These are phyloP conservation scores for Kregervanrija delftensis DNA, from an alignment of 805 yeast genomes.

Conservation along the genomic window DNA sequence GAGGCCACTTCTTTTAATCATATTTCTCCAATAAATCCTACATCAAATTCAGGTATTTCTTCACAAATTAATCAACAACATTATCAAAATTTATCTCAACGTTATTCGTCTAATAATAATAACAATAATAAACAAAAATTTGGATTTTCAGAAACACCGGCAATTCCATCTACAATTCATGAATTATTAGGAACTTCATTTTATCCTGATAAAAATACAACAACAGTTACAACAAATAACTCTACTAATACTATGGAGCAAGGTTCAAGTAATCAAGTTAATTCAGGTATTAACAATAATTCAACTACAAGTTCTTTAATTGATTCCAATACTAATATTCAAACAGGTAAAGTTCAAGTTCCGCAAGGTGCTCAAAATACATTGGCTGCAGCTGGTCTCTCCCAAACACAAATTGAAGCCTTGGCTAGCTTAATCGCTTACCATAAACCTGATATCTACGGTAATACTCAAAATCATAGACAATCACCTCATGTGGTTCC, in stretches of 20 bases:
- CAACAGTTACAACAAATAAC: conserved; percentile 16
- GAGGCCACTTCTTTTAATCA: conserved; percentile 10
- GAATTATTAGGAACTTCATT: no score
- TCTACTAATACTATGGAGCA: conserved; percentile 2
- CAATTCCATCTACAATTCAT: conserved; percentile 30
- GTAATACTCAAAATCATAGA: background rate
- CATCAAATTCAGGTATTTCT: conserved; percentile 1
- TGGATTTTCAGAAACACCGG: conserved; percentile 17
- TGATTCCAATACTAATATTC: background rate
- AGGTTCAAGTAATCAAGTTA: no score
- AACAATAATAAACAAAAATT: background rate
- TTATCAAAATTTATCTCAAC: conserved; percentile 12
- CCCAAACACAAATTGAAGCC: conserved; percentile 65
- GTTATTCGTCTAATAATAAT: conserved; percentile 2
- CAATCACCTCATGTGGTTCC: background rate
- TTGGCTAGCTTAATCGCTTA: conserved; percentile 68
- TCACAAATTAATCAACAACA: conserved; percentile 6
- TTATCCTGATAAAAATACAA: conserved; percentile 7
- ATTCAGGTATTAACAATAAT: no score
- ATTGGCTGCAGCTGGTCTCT: conserved; percentile 57
- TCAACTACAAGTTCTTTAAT: no score
- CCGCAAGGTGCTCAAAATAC: conserved; percentile 69
- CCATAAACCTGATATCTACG: conserved; percentile 32
- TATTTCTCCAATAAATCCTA: conserved; percentile 5
- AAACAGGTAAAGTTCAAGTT: conserved; percentile 39